phyloP scores from a whole-genome alignment of 768 basidiomycete genomes.

The Nidularia pulvinata region DNA sequence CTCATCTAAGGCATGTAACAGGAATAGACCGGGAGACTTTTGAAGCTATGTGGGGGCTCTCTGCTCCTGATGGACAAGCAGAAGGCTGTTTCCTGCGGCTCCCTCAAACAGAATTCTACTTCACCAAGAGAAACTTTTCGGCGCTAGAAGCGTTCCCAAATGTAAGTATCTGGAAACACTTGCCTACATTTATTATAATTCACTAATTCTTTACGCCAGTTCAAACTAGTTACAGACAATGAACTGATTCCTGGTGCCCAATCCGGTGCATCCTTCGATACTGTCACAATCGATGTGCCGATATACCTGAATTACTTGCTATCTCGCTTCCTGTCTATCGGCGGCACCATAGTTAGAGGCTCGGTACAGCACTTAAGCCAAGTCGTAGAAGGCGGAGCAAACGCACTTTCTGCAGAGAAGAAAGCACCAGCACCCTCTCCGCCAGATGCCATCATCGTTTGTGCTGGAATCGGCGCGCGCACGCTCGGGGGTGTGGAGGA shows the following conservation, averaged over 20 bases:
- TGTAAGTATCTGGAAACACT: conserved; percentile 24
- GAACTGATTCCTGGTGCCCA: conserved; percentile 38
- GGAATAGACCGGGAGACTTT: conserved; percentile 74
- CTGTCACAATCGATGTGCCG: conserved; percentile 63
- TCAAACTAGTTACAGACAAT: conserved; percentile 29
- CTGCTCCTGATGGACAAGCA: conserved; percentile 48
- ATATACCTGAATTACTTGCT: conserved; percentile 66
- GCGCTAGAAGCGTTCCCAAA: conserved; percentile 48
- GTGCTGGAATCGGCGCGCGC: conserved; percentile 65
- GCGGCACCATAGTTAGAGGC: conserved; percentile 50
- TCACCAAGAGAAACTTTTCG: background rate
- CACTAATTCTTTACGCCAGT: conserved; percentile 8
- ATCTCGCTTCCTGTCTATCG: conserved; percentile 49
- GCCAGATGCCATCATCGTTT: conserved; percentile 55
- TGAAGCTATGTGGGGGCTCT: conserved; percentile 68
- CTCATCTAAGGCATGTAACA: conserved; percentile 17
- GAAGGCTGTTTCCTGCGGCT: conserved; percentile 68
- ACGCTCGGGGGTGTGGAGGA: conserved; percentile 76
- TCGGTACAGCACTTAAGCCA: conserved; percentile 62
- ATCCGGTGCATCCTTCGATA: conserved; percentile 53
- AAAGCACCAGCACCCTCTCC: background rate
- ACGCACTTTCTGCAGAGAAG: background rate
- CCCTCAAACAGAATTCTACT: conserved; percentile 56
- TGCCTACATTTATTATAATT: background rate
- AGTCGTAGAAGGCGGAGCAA: conserved; percentile 42